Conservation (phyloP, 1,284 basidiomycete species). For the Trichosporon sp. region DNA sequence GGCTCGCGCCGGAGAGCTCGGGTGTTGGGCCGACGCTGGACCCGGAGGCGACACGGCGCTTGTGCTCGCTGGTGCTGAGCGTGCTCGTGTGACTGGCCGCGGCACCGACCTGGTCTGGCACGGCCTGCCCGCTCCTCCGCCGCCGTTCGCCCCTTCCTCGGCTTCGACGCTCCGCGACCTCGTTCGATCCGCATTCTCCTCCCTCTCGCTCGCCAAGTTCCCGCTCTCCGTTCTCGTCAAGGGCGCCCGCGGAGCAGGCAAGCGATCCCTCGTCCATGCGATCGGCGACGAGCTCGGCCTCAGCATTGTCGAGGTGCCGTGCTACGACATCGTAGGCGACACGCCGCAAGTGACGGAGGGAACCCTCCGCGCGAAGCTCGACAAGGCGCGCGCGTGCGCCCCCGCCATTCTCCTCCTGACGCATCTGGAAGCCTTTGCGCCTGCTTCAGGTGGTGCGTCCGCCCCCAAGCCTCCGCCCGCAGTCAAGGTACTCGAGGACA, state of each 20-base stretch:
- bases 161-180: slow-evolving; percentile 43
- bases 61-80: slow-evolving; percentile 60
- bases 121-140: slow-evolving; percentile 29
- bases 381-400: slow-evolving; percentile 75
- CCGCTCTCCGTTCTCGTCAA: slow-evolving; percentile 58
- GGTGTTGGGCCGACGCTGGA: slow-evolving; percentile 78
- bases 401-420: slow-evolving; percentile 84
- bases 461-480: slow-evolving; percentile 39
- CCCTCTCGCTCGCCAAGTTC: slow-evolving; percentile 35
- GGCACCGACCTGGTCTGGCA: slow-evolving; percentile 41
- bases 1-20: slow-evolving; percentile 67
- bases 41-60: slow-evolving; percentile 64
- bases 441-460: slow-evolving; percentile 68
- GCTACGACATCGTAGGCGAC: slow-evolving; percentile 81
- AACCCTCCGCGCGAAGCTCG: slow-evolving; percentile 72
- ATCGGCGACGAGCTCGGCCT: slow-evolving; percentile 57
- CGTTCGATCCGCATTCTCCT: slow-evolving; percentile 37
- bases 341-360: slow-evolving; percentile 78
- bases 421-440: slow-evolving; percentile 79
- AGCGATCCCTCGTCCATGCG: slow-evolving; percentile 54
- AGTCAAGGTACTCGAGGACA: slow-evolving; percentile 44
- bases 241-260: slow-evolving; percentile 61
- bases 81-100: slow-evolving; percentile 35
- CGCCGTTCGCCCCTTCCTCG: slow-evolving; percentile 36
- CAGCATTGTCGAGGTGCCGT: slow-evolving; percentile 81